Evolutionary conservation across 2,329 filamentous ascomycete genomes (phyloP), one percentile per base, ranked within the genome.

Genomic region (Diaporthe australafricana): DNA sequence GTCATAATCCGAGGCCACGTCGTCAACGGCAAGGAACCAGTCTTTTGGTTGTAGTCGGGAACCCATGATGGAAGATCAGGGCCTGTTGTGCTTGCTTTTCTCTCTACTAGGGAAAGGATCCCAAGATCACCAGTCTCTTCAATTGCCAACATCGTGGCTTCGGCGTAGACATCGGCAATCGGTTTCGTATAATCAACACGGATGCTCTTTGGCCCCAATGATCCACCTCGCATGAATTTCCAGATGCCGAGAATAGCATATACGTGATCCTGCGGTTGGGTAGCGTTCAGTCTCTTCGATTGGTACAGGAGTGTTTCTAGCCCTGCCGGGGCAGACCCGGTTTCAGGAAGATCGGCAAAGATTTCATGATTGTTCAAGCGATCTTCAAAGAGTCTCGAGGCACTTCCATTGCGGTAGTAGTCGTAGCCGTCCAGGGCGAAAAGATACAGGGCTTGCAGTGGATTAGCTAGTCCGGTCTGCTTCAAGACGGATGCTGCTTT

Each of bases 231-330:
- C n/a, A 25, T 57, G 20, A n/a, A 40, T 5, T 57, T 25, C 55
- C 70, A 71, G 42, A 76, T 69, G 25, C 73, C 74, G 27, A 74
- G 50, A 40, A 77, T 57, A 17, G 55, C 75, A 27, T 72, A 75
- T 16, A 75, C 57, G n/a, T 75, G 74, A 68, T 75, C 75, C 3
- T 73, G 69, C 2, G 74, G 72, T n/a, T 77, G 66, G 1, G 68
- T 71, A 32, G 72, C 69, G 32, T 71, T 53, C 47, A 75, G 32
- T 7, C 25, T 56, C 14, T 52, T 56, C 25, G 65, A 55, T 6
- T 47, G 71, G 25, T 57, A 40, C 17, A 74, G 69, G 25, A 74
- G 74, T 12, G 72, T 75, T 20, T 74, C 70, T 3, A 74, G 40
- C 22, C 5, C 42, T 32, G 25, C 47, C 5, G 17, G 42, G 27